Conservation (phyloP, 192 early-diverging fungal species). For the Glomus cerebriforme region DNA sequence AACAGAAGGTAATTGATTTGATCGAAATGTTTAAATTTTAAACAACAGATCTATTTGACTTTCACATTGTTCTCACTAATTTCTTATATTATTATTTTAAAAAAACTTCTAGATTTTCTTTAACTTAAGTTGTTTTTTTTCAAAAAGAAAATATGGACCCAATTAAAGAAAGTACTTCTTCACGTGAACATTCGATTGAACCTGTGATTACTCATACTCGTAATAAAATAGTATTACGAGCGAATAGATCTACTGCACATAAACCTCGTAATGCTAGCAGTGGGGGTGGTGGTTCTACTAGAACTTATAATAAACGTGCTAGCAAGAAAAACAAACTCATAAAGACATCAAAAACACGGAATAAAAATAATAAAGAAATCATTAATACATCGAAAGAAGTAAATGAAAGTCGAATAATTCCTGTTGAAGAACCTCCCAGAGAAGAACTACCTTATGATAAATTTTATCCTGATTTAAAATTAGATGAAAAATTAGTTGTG, state of each 20-base stretch:
- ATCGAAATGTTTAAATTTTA: not conserved
- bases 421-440: not conserved
- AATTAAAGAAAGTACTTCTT: not conserved
- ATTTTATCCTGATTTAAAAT: not conserved
- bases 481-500: not conserved
- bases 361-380: conserved; percentile 7
- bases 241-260: not conserved
- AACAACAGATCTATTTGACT: not conserved
- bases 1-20: not conserved
- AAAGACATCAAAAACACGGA: not conserved
- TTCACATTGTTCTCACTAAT: not conserved
- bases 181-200: not conserved
- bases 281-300: not conserved
- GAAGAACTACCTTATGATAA: not conserved
- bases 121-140: not conserved
- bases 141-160: not conserved
- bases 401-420: conserved; percentile 16
- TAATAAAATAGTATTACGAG: not conserved
- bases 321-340: not conserved
- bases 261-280: not conserved
- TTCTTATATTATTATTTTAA: not conserved
- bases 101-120: not conserved
- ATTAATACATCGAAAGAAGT: not conserved
- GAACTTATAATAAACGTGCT: not conserved
- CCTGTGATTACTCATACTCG: not conserved